These are phyloP conservation scores for Teunomyces lycoperdinae DNA, from an alignment of 805 yeast species.

Conservation along the genomic window DNA sequence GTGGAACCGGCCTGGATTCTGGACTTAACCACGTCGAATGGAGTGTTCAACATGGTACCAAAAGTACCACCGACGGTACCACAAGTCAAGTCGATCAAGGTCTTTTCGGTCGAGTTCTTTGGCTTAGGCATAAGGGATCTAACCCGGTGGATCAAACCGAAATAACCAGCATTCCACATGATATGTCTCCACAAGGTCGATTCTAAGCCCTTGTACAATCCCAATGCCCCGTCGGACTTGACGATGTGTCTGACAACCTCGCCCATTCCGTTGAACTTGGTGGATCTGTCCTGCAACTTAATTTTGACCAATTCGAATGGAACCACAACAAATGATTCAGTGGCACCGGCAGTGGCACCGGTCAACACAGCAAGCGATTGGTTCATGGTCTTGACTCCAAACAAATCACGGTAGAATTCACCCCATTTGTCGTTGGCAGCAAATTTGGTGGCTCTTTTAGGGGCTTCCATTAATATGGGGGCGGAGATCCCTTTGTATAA, in stretches of 20 bases:
- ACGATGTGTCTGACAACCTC: slow-evolving; percentile 78
- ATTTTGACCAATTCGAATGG: slow-evolving; percentile 97
- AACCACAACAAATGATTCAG: slow-evolving; percentile 94
- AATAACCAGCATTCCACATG: slow-evolving; percentile 97
- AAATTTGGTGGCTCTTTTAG: slow-evolving; percentile 97
- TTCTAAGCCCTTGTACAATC: slow-evolving; percentile 92
- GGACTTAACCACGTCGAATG: slow-evolving; percentile 96
- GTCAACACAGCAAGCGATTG: slow-evolving; percentile 86
- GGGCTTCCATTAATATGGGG: slow-evolving; percentile 98
- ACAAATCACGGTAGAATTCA: slow-evolving; percentile 66
- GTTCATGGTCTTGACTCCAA: slow-evolving; percentile 66
- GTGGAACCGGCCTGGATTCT: slow-evolving; percentile 91
- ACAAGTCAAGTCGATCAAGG: slow-evolving; percentile 81
- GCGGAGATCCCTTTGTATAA: slow-evolving; percentile 93
- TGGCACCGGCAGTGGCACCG: slow-evolving; percentile 98
- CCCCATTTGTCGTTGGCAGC: slow-evolving; percentile 99
- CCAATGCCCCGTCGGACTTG: slow-evolving; percentile 71
- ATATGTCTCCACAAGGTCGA: slow-evolving; percentile 97
- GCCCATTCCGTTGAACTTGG: slow-evolving; percentile 78
- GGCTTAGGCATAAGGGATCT: slow-evolving; percentile 78
- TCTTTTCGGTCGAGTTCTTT: slow-evolving; percentile 65
- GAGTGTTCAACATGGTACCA: slow-evolving; percentile 94
- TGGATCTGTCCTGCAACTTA: slow-evolving; percentile 84
- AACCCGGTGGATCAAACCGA: slow-evolving; percentile 90
- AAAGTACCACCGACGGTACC: slow-evolving; percentile 97